phyloP scores from a whole-genome alignment of 2,329 filamentous ascomycete genomes.

The Colletotrichum destructivum region DNA sequence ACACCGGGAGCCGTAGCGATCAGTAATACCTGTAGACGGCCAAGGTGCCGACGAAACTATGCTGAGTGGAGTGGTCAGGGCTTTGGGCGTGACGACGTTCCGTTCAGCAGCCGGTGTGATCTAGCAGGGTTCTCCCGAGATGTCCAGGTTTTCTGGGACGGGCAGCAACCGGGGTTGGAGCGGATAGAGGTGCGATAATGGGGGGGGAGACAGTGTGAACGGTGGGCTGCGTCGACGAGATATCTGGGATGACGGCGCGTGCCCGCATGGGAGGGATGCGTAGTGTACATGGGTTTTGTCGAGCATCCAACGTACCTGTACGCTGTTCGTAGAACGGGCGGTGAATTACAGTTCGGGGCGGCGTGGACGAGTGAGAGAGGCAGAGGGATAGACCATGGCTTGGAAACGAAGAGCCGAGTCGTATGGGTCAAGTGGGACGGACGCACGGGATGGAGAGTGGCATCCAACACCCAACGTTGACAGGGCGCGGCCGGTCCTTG shows the following conservation, averaged over 20 bases:
- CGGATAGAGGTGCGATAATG: slow-evolving; percentile 5
- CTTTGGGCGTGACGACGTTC: slow-evolving; percentile 27
- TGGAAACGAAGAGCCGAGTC: slow-evolving; percentile 35
- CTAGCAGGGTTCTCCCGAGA: slow-evolving; percentile 28
- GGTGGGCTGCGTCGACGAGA: not conserved
- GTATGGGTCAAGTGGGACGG: slow-evolving; percentile 3
- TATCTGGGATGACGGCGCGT: slow-evolving; percentile 31
- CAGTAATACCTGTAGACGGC: slow-evolving; percentile 8
- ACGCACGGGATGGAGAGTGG: slow-evolving; percentile 27
- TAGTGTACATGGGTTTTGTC: slow-evolving; percentile 29
- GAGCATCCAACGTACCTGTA: not conserved
- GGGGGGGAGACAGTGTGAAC: slow-evolving; percentile 7
- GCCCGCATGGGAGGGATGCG: slow-evolving; percentile 32
- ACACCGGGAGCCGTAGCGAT: slow-evolving; percentile 37
- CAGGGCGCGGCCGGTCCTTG: slow-evolving; percentile 20
- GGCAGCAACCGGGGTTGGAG: slow-evolving; percentile 23
- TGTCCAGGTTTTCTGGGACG: slow-evolving; percentile 16
- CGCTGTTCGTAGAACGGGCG: not conserved
- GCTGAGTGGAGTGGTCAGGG: not conserved
- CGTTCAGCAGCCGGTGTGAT: slow-evolving; percentile 24
- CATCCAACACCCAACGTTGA: slow-evolving; percentile 1
- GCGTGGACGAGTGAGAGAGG: not conserved
- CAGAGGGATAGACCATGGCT: slow-evolving; percentile 31
- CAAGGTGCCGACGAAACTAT: slow-evolving; percentile 20
- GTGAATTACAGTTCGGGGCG: slow-evolving; percentile 15